Evolutionary conservation across 176 grass and related monocot genomes (phyloP), one percentile per base, ranked within the genome.

Genomic region (Musa schizocarpa): DNA sequence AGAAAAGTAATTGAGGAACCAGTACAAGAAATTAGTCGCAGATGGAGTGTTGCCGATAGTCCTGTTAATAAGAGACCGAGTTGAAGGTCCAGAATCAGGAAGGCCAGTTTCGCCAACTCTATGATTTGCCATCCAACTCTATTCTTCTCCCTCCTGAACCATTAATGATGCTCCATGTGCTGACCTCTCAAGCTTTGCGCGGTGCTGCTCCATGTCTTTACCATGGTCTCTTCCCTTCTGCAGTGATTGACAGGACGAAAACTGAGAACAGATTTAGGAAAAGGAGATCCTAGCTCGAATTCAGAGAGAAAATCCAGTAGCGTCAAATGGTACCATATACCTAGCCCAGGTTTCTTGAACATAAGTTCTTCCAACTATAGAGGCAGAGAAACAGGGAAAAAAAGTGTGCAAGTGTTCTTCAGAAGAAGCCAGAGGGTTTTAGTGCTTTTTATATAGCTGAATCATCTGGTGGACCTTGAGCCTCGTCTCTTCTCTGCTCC

Each of bases 11-110:
- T 73, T 16, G 3, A 63, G 63, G 83, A 76, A 75, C 21, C 21
- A 53, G 1, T 81, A 86, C 83, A 86, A 81, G 74, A 81, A 86
- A 77, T 78, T 65, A 10, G 68, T 77, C 48, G 59, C 61, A 52
- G 83, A 27, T 56, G 11, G 48, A 80, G 53, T 56, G 77, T 19
- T 56, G 53, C 66, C 61, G 65, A 74, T 66, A 26, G 55, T 29
- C 64, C 77, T 72, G 80, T 76, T 80, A 48, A 70, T 64, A 52
- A 63, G 52, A 65, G 78, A 53, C 27, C 75, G 83, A 65, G 65
- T 59, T 67, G 83, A 86, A 81, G 83, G 79, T 71, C 69, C 78
- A 65, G 56, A 53, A 29, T 72, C 29, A 11, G 67, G 34, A 50
- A 69, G 43, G 43, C 11, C 34, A 50, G 67, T 69, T 50, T 48